phyloP scores from a whole-genome alignment of 2,329 filamentous ascomycete genomes.

The Fusarium proliferatum region DNA sequence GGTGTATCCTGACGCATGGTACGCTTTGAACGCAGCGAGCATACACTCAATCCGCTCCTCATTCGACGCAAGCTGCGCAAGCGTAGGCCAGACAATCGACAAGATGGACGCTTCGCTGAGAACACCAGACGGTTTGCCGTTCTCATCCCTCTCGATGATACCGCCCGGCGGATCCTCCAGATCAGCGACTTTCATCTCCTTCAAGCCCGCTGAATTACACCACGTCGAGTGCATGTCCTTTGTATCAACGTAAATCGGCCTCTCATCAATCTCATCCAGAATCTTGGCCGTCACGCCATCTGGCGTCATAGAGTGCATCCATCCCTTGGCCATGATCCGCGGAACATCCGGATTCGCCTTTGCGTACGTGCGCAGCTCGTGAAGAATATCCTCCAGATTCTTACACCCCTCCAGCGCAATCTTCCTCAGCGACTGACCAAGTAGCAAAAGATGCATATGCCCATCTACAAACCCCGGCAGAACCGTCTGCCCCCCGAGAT shows the following conservation, averaged over 20 bases:
- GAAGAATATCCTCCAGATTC: slow-evolving; percentile 61
- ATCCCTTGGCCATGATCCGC: slow-evolving; percentile 64
- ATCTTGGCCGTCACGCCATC: slow-evolving; percentile 56
- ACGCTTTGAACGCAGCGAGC: slow-evolving; percentile 60
- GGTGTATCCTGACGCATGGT: slow-evolving; percentile 64
- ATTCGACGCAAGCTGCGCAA: slow-evolving; percentile 59
- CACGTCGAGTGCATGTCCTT: slow-evolving; percentile 68
- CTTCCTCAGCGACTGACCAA: slow-evolving; percentile 65
- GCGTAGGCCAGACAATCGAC: slow-evolving; percentile 65
- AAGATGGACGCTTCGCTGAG: slow-evolving; percentile 64
- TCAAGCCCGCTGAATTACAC: slow-evolving; percentile 64
- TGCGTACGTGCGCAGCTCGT: slow-evolving; percentile 58
- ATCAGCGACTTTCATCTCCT: slow-evolving; percentile 59
- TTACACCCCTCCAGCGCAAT: slow-evolving; percentile 61
- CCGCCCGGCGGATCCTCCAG: slow-evolving; percentile 62
- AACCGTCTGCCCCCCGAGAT: slow-evolving; percentile 52
- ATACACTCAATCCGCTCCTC: slow-evolving; percentile 62
- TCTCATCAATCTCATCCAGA: slow-evolving; percentile 63
- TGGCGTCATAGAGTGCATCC: slow-evolving; percentile 64
- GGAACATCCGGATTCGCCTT: slow-evolving; percentile 58
- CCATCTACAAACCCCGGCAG: slow-evolving; percentile 69
- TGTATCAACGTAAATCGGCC: slow-evolving; percentile 67
- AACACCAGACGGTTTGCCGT: slow-evolving; percentile 61
- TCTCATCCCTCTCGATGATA: slow-evolving; percentile 60
- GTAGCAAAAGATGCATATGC: slow-evolving; percentile 66